Evolutionary conservation across 2,329 filamentous ascomycete species (phyloP), one percentile per base, ranked within the genome.

Genomic region (Chaetomium strumarium): DNA sequence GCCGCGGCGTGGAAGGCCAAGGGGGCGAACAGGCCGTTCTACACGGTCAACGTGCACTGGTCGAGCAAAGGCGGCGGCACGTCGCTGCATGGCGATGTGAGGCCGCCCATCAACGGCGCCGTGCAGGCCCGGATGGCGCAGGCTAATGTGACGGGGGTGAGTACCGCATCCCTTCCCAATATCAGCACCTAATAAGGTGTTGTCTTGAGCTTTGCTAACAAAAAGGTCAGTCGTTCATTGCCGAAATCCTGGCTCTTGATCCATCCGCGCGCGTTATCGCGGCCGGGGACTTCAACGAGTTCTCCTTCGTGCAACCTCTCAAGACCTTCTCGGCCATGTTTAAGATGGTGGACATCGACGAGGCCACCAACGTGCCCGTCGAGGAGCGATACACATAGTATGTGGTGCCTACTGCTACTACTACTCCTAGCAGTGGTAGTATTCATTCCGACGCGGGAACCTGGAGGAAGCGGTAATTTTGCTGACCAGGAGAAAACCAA

Each of bases 211-310:
- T 7, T 24, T 31, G 50, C 57, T 57, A 20, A 61, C 55, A 6
- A 12, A 8, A 8, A 10, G 41, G n/a, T n/a, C 34, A 75, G 75
- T 60, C 69, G 13, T 86, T 86, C 60, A 73, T 84, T 49, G 67
- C 72, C 1, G 52, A 78, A 52, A 81, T 89, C 58, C 75, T 87
- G 17, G 65, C 70, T 8, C 62, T 75, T 38, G 78, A 87, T 66
- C 64, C 71, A 11, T 67, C 75, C 14, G 84, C 85, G 0, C 72
- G 71, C 20, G 66, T 89, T 58, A 75, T 88, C 54, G 69, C 75
- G 2, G 77, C 80, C 0, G 85, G 85, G 24, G 85, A 89, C 68
- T 88, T 84, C 65, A 88, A 89, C 72, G 85, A 89, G 66, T 88
- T 86, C 64, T 65, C 76, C 5, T 83, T 83, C 56, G 83, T 82